phyloP scores from a whole-genome alignment of 805 yeast species.

The Hanseniaspora mollemarum region DNA sequence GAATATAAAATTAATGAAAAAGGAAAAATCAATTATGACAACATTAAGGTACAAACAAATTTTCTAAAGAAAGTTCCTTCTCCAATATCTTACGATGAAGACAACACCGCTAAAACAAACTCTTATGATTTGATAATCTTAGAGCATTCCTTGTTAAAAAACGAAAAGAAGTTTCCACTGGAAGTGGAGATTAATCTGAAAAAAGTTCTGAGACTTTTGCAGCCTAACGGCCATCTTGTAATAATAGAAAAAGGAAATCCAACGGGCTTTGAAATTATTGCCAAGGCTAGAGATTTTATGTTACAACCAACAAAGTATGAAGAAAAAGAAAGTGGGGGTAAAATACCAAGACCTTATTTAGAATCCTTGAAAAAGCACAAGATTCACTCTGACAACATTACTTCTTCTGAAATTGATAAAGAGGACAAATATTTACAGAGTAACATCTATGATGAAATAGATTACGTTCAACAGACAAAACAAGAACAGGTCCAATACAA shows the following conservation, averaged over 20 bases:
- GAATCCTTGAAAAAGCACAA: constrained; percentile 23
- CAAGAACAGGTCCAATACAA: constrained; percentile 17
- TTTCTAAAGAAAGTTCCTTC: constrained; percentile 44
- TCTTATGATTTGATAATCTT: constrained; percentile 75
- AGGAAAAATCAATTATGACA: constrained; percentile 47
- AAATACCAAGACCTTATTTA: constrained; percentile 57
- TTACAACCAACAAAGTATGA: constrained; percentile 67
- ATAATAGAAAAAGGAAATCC: constrained; percentile 84
- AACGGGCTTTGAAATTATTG: constrained; percentile 73
- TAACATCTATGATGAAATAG: neutral
- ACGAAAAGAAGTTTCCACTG: constrained; percentile 50
- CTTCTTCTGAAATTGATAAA: constrained; percentile 22
- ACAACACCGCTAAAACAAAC: constrained; percentile 22
- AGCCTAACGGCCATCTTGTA: constrained; percentile 71
- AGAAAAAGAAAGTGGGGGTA: constrained; percentile 36
- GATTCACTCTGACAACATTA: constrained; percentile 14
- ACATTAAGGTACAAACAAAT: constrained; percentile 43
- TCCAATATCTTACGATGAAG: neutral
- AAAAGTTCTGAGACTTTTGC: constrained; percentile 45
- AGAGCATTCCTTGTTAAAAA: constrained; percentile 60
- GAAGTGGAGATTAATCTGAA: constrained; percentile 62
- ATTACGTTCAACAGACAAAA: constrained; percentile 3
- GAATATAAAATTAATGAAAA: constrained; percentile 30
- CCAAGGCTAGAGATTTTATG: constrained; percentile 81
- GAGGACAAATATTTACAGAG: constrained; percentile 19